Evolutionary conservation across 1,284 basidiomycete species (phyloP).

Genomic region (Pyrrhoderma noxium): DNA sequence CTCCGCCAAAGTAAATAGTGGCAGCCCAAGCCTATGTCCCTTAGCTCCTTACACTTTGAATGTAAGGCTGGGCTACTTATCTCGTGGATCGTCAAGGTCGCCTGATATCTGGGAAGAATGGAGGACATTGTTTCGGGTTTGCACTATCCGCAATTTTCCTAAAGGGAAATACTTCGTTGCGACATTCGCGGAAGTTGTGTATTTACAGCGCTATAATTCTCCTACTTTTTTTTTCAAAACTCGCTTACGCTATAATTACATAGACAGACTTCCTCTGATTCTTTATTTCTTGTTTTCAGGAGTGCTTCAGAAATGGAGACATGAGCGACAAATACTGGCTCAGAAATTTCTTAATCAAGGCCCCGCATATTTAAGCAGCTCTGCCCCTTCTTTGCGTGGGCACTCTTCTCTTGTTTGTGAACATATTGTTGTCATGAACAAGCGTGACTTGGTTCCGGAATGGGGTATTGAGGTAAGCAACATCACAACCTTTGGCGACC

Average conservation of each 20-base stretch:
- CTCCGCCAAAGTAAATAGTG: no score
- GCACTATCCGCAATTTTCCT: no score
- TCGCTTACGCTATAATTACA: background rate
- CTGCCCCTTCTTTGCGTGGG: constrained; percentile 18
- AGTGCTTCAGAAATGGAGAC: constrained; percentile 54
- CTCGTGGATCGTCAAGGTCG: no score
- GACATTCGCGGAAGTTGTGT: background rate
- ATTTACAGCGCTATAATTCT: background rate
- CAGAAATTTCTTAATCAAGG: constrained; percentile 30
- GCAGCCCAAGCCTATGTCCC: no score
- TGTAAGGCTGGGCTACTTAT: no score
- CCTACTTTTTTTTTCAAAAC: background rate
- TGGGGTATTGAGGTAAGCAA: constrained; percentile 74
- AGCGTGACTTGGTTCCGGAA: constrained; percentile 83
- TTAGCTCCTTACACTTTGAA: no score
- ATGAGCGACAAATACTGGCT: constrained; percentile 46
- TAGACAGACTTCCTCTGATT: background rate
- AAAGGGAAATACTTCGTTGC: background rate
- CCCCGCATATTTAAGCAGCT: constrained; percentile 23
- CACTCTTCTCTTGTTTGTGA: constrained; percentile 48
- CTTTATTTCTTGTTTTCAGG: constrained; percentile 30
- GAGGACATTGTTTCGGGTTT: no score
- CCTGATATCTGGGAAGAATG: no score
- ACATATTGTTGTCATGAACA: constrained; percentile 88
- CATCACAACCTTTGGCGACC: background rate